A percentile compares a stretch with the other conserved stretches of the same genome.
phyloP scores from a whole-genome alignment of 2,329 filamentous ascomycete species.

The Emergomyces orientalis region DNA sequence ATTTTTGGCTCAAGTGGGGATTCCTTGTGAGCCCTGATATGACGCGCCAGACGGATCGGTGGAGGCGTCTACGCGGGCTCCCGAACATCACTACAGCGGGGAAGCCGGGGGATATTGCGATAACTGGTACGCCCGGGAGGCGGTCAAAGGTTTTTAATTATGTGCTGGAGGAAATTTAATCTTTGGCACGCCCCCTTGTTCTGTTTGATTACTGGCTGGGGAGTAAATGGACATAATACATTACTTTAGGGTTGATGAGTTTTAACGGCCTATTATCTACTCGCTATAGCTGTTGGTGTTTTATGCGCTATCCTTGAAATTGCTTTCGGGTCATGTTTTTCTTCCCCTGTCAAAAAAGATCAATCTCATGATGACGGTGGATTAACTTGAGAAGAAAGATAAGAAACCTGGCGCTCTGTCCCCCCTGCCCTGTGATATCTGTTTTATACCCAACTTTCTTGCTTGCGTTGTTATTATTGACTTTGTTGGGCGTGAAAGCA shows the following conservation, averaged over 20 bases:
- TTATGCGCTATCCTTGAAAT: not conserved
- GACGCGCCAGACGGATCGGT: not conserved
- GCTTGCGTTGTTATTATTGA: not conserved
- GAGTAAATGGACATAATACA: not conserved
- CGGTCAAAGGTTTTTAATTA: not conserved
- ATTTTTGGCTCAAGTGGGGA: constrained; percentile 7
- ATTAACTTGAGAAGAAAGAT: not conserved
- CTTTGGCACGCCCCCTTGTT: not conserved
- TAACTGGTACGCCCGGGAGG: not conserved
- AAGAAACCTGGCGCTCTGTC: not conserved
- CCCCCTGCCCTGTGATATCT: not conserved
- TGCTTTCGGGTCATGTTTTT: not conserved
- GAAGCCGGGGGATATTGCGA: constrained; percentile 1
- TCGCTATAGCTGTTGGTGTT: not conserved
- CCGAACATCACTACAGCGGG: not conserved
- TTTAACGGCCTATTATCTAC: not conserved
- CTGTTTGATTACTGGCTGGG: not conserved
- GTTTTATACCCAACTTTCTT: not conserved
- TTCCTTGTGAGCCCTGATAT: constrained; percentile 1
- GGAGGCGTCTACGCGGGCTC: constrained; percentile 1
- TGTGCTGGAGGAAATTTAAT: not conserved
- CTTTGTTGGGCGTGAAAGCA: not conserved
- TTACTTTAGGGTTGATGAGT: not conserved
- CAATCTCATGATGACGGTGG: not conserved
- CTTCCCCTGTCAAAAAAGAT: not conserved